These are phyloP conservation scores for Leccinum subgranulosum DNA, from an alignment of 768 basidiomycete genomes.

Conservation along the genomic window DNA sequence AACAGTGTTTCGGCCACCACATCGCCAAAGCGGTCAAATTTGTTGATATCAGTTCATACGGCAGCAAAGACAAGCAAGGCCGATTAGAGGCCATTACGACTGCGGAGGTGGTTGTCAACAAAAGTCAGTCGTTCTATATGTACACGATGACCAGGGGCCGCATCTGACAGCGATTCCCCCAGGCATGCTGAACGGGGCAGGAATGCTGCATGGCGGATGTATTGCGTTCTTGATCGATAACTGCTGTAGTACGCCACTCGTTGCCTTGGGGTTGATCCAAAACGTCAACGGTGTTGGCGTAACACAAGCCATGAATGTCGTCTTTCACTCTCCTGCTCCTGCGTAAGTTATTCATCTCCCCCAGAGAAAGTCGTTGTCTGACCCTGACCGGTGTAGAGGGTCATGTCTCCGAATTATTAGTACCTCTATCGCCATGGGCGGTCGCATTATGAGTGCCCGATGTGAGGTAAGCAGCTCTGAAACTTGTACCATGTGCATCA, in stretches of 20 bases:
- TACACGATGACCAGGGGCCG: not conserved
- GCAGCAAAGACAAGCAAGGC: slow-evolving; percentile 45
- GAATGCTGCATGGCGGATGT: slow-evolving; percentile 75
- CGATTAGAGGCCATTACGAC: slow-evolving; percentile 58
- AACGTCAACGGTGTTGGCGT: slow-evolving; percentile 71
- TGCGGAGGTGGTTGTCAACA: slow-evolving; percentile 60
- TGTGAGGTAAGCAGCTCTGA: slow-evolving; percentile 53
- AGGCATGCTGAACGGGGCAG: slow-evolving; percentile 77
- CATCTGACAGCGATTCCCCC: slow-evolving; percentile 2
- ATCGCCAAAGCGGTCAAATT: slow-evolving; percentile 61
- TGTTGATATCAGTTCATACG: slow-evolving; percentile 53
- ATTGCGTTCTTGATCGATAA: slow-evolving; percentile 74
- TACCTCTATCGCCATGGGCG: slow-evolving; percentile 64
- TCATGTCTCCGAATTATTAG: slow-evolving; percentile 57
- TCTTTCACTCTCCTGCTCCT: slow-evolving; percentile 67
- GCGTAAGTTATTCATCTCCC: slow-evolving; percentile 39
- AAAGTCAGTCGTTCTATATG: slow-evolving; percentile 40
- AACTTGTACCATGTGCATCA: not conserved
- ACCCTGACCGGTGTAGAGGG: slow-evolving; percentile 40
- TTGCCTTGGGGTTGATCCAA: slow-evolving; percentile 60
- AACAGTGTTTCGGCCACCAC: slow-evolving; percentile 57
- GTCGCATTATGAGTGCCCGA: slow-evolving; percentile 64
- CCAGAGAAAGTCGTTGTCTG: slow-evolving; percentile 1
- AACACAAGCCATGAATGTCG: slow-evolving; percentile 66
- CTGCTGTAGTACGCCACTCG: slow-evolving; percentile 65